Conservation (phyloP, 2,329 filamentous ascomycete genomes). For the Cyphellophora europaea region DNA sequence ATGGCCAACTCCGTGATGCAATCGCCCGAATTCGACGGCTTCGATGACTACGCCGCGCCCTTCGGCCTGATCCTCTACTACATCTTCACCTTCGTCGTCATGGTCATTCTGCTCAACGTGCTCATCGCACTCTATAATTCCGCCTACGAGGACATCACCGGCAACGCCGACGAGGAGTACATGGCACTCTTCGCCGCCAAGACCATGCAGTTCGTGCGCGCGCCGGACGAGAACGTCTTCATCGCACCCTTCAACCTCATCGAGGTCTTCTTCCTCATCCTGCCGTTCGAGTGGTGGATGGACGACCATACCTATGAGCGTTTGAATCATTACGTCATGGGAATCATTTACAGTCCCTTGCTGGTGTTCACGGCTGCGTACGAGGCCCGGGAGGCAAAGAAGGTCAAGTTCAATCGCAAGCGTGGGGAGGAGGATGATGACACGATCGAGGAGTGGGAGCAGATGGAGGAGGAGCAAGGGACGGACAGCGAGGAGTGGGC, state of each 20-base stretch:
- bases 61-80: slow-evolving; percentile 96
- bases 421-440: slow-evolving; percentile 86
- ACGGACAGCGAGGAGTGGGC: slow-evolving; percentile 75
- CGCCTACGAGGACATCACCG: slow-evolving; percentile 89
- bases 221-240: slow-evolving; percentile 96
- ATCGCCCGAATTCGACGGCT: slow-evolving; percentile 78
- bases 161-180: slow-evolving; percentile 89
- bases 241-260: slow-evolving; percentile 93
- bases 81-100: slow-evolving; percentile 93
- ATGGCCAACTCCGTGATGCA: slow-evolving; percentile 86
- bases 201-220: slow-evolving; percentile 92
- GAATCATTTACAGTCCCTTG: slow-evolving; percentile 71
- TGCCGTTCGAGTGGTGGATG: slow-evolving; percentile 96
- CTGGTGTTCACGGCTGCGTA: slow-evolving; percentile 67
- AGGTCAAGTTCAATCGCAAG: slow-evolving; percentile 63
- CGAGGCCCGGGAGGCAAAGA: slow-evolving; percentile 56
- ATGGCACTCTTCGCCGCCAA: slow-evolving; percentile 88
- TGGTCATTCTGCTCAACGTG: slow-evolving; percentile 90
- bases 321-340: slow-evolving; percentile 86
- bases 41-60: slow-evolving; percentile 82
- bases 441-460: slow-evolving; percentile 85
- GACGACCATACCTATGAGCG: slow-evolving; percentile 61
- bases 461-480: slow-evolving; percentile 51
- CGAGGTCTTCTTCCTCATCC: slow-evolving; percentile 67
- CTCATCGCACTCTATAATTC: slow-evolving; percentile 96